Conservation (phyloP, 1,284 basidiomycete species). For the Coriolopsis trogii region DNA sequence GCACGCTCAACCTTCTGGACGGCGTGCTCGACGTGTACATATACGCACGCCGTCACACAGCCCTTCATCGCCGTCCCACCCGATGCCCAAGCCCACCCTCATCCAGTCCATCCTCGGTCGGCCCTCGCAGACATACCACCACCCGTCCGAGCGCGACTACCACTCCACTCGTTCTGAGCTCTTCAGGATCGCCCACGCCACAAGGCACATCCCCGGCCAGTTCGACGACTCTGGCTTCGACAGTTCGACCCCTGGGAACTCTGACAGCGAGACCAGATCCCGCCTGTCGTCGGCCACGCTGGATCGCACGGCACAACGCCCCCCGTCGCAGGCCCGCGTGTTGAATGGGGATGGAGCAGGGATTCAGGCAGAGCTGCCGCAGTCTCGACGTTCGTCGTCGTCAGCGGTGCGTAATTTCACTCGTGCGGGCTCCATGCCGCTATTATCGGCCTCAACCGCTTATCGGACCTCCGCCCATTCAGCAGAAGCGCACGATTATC, state of each 20-base stretch:
- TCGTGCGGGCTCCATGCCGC: neutral
- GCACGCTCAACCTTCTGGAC: constrained; percentile 2
- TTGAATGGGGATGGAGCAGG: constrained; percentile 8
- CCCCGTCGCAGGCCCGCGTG: constrained; percentile 5
- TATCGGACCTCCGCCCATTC: constrained; percentile 12
- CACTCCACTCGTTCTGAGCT: constrained; percentile 49
- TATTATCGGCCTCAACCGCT: constrained; percentile 8
- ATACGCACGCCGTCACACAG: constrained; percentile 2
- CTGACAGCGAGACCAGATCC: constrained; percentile 22
- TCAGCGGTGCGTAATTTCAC: constrained; percentile 5
- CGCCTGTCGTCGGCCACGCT: constrained; percentile 4
- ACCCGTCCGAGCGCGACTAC: constrained; percentile 48
- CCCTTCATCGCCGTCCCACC: constrained; percentile 12
- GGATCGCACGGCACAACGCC: constrained; percentile 7
- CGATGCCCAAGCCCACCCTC: constrained; percentile 60
- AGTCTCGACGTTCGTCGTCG: constrained; percentile 8
- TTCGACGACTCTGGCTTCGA: constrained; percentile 23
- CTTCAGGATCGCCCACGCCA: constrained; percentile 30
- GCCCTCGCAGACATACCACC: constrained; percentile 59
- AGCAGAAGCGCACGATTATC: constrained; percentile 29
- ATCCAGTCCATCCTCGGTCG: constrained; percentile 57
- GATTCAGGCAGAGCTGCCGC: constrained; percentile 6
- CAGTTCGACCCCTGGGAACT: constrained; percentile 22
- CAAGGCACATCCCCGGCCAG: constrained; percentile 20
- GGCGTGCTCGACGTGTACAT: constrained; percentile 8